These are phyloP conservation scores for Apiospora koreana DNA, from an alignment of 2,329 filamentous ascomycete genomes.

Conservation along the genomic window DNA sequence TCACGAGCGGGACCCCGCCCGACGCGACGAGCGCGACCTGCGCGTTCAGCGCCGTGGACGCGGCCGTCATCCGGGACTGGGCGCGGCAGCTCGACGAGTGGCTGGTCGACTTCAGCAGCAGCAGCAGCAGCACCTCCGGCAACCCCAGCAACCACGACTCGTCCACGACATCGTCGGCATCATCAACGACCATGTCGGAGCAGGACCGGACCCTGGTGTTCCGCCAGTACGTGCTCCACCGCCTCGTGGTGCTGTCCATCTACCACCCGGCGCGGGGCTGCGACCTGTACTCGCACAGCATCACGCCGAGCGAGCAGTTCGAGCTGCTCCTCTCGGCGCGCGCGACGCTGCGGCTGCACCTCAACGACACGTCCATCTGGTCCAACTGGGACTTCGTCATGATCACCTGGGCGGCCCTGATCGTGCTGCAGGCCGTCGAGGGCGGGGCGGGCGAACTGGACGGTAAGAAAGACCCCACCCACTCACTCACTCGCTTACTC, in stretches of 20 bases:
- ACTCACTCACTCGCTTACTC: too few relatives aligned
- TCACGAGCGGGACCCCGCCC: constrained; percentile 26
- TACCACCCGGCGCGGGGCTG: constrained; percentile 43
- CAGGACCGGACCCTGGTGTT: constrained; percentile 37
- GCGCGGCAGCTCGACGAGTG: constrained; percentile 42
- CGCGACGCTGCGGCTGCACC: constrained; percentile 40
- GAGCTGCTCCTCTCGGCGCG: constrained; percentile 43
- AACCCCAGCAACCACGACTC: neutral
- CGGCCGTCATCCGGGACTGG: constrained; percentile 44
- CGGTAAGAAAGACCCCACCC: constrained; percentile 25
- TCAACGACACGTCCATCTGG: constrained; percentile 43
- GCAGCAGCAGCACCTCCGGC: neutral
- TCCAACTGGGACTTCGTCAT: constrained; percentile 45
- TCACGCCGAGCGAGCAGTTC: constrained; percentile 40
- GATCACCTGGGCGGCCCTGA: constrained; percentile 45
- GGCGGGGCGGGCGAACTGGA: constrained; percentile 40
- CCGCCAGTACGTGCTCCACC: constrained; percentile 43
- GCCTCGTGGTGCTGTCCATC: constrained; percentile 43
- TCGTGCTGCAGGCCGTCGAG: constrained; percentile 43
- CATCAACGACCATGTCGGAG: constrained; percentile 25
- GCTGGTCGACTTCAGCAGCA: constrained; percentile 39
- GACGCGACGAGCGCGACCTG: constrained; percentile 22
- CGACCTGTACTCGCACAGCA: constrained; percentile 38
- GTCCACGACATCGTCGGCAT: constrained; percentile 5
- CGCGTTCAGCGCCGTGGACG: constrained; percentile 39